Conservation (phyloP, 2,329 filamentous ascomycete species). For the Arthrobotrys sinensis region DNA sequence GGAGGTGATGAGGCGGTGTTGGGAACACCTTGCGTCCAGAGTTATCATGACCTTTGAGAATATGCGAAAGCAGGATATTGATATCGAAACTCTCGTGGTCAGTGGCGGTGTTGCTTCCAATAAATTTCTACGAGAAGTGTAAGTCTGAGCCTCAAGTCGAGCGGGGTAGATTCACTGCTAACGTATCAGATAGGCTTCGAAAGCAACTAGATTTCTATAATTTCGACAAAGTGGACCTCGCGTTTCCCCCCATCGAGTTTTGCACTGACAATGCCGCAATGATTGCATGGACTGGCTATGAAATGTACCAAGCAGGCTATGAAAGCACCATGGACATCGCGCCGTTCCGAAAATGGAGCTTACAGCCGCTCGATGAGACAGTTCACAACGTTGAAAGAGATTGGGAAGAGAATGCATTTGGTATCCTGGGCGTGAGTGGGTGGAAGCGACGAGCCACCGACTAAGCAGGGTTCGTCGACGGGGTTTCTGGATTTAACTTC, state of each 20-base stretch:
- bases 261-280: constrained; percentile 98
- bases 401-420: constrained; percentile 59
- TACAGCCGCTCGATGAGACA: constrained; percentile 53
- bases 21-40: constrained; percentile 87
- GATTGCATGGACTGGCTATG: constrained; percentile 93
- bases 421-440: constrained; percentile 43
- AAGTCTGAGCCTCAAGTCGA: constrained; percentile 50
- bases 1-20: constrained; percentile 83
- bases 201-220: constrained; percentile 72
- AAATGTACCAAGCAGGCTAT: constrained; percentile 90
- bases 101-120: constrained; percentile 94
- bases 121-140: constrained; percentile 79
- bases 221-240: constrained; percentile 74
- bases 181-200: constrained; percentile 71
- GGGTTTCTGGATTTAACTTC: neutral
- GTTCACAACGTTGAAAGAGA: constrained; percentile 29
- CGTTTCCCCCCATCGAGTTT: constrained; percentile 81
- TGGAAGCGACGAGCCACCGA: constrained; percentile 45
- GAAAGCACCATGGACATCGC: constrained; percentile 74
- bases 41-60: constrained; percentile 78
- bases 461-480: neutral
- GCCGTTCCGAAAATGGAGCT: constrained; percentile 77
- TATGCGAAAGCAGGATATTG: constrained; percentile 39
- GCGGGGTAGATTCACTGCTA: neutral
- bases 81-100: constrained; percentile 79